phyloP scores from a whole-genome alignment of 371 early-diverging fungal species.

The Blastocladiella emersonii region DNA sequence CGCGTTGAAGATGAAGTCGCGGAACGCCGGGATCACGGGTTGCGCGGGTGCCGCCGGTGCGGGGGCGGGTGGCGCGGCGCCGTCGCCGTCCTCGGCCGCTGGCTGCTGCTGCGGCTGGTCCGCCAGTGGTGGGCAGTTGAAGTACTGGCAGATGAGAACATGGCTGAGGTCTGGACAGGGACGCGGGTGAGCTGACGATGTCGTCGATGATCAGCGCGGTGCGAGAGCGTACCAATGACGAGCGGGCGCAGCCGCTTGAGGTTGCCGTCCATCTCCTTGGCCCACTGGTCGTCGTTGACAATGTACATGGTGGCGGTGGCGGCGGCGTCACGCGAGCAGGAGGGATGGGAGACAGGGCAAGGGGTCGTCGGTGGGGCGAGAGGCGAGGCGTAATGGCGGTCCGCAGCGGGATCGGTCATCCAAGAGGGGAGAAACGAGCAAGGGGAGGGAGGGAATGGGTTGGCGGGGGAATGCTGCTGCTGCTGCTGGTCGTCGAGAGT shows the following conservation, averaged over 20 bases:
- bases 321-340: too few species aligned
- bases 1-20: conserved; percentile 16
- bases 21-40: conserved; percentile 1
- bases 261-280: background rate
- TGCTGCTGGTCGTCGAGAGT: too few species aligned
- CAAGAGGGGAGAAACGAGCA: too few species aligned
- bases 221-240: background rate
- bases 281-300: background rate
- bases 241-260: background rate
- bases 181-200: too few species aligned
- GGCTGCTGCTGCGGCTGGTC: too few species aligned
- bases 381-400: too few species aligned
- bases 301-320: conserved; percentile 5
- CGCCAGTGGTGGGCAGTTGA: background rate
- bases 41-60: background rate
- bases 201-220: background rate
- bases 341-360: too few species aligned
- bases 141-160: background rate
- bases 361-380: too few species aligned
- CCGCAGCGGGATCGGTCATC: too few species aligned
- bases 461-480: too few species aligned
- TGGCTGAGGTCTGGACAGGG: background rate
- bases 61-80: background rate
- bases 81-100: too few species aligned
- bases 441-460: too few species aligned